Percentiles rank a stretch among this genome's conserved stretches.
These are phyloP conservation scores for Ashbya aceris DNA, from an alignment of 1,139 yeast species.

Conservation along the genomic window DNA sequence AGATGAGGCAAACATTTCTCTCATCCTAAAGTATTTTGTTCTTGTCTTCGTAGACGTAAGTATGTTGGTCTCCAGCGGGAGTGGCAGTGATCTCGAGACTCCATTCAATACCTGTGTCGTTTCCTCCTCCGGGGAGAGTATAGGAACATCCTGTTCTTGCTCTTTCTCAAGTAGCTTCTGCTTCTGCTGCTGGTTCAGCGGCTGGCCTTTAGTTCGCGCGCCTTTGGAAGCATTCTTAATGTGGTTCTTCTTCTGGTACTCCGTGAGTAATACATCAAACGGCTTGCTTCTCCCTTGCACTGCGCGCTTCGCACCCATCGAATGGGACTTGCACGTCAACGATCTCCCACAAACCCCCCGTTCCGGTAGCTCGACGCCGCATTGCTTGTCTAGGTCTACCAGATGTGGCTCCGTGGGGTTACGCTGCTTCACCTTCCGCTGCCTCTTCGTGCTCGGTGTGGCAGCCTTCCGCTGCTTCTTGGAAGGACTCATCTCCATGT, in stretches of 20 bases:
- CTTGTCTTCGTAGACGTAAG: conserved; percentile 63
- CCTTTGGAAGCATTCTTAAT: conserved; percentile 80
- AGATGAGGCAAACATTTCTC: conserved; percentile 67
- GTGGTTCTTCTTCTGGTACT: conserved; percentile 86
- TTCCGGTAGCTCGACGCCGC: conserved; percentile 89
- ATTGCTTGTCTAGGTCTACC: conserved; percentile 89
- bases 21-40: conserved; percentile 65
- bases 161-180: conserved; percentile 20
- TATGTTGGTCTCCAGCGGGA: conserved; percentile 73
- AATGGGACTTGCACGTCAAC: conserved; percentile 91
- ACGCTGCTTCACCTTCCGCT: conserved; percentile 39
- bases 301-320: conserved; percentile 96
- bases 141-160: conserved; percentile 5
- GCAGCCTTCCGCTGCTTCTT: conserved; percentile 23
- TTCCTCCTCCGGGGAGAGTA: conserved; percentile 69
- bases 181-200: conserved; percentile 22
- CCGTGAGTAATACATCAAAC: conserved; percentile 77
- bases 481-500: conserved; percentile 24
- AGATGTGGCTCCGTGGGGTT: conserved; percentile 64
- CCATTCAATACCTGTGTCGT: conserved; percentile 90
- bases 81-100: conserved; percentile 68
- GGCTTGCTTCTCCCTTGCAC: conserved; percentile 91
- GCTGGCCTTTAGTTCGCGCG: conserved; percentile 44
- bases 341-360: conserved; percentile 95
- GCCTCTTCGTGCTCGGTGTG: conserved; percentile 32